Conservation (phyloP, 2,329 filamentous ascomycete genomes). For the Aspergillus fumigatus region DNA sequence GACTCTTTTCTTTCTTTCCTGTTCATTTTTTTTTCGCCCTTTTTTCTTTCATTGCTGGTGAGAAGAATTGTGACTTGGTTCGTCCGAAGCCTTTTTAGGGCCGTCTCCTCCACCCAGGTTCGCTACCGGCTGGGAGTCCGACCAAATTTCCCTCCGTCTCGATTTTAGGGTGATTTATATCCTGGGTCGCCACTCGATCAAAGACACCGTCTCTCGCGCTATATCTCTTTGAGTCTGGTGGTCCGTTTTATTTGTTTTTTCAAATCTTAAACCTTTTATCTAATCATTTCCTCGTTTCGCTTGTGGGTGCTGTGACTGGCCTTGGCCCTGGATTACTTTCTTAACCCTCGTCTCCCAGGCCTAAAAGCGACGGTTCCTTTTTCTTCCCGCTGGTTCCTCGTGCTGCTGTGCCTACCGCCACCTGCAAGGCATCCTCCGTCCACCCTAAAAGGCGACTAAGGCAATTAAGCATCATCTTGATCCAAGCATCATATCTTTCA, state of each 20-base stretch:
- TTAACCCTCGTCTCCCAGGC: slow-evolving; percentile 18
- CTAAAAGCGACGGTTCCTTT: slow-evolving; percentile 20
- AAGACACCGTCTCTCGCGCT: slow-evolving; percentile 21
- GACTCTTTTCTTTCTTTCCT: slow-evolving; percentile 4
- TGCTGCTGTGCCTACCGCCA: slow-evolving; percentile 30
- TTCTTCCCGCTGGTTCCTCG: slow-evolving; percentile 30
- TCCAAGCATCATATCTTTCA: slow-evolving; percentile 15
- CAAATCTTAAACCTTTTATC: background rate
- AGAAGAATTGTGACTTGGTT: slow-evolving; percentile 18
- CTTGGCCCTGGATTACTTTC: slow-evolving; percentile 15
- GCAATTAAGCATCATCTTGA: slow-evolving; percentile 34
- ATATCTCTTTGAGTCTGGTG: slow-evolving; percentile 20
- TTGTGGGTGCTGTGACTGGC: slow-evolving; percentile 3
- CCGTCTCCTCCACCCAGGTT: slow-evolving; percentile 25
- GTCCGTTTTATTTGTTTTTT: slow-evolving; percentile 9
- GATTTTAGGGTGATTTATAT: slow-evolving; percentile 23
- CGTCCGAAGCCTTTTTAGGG: slow-evolving; percentile 28
- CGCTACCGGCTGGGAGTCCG: slow-evolving; percentile 23
- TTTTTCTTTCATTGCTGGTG: slow-evolving; percentile 19
- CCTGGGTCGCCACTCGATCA: slow-evolving; percentile 22
- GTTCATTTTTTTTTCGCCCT: background rate
- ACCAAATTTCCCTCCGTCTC: slow-evolving; percentile 20
- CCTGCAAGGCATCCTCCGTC: slow-evolving; percentile 35
- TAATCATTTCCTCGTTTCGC: slow-evolving; percentile 3
- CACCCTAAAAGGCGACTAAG: slow-evolving; percentile 35